Conservation (phyloP, 2,329 filamentous ascomycete genomes). For the Sporothrix variecibatus region DNA sequence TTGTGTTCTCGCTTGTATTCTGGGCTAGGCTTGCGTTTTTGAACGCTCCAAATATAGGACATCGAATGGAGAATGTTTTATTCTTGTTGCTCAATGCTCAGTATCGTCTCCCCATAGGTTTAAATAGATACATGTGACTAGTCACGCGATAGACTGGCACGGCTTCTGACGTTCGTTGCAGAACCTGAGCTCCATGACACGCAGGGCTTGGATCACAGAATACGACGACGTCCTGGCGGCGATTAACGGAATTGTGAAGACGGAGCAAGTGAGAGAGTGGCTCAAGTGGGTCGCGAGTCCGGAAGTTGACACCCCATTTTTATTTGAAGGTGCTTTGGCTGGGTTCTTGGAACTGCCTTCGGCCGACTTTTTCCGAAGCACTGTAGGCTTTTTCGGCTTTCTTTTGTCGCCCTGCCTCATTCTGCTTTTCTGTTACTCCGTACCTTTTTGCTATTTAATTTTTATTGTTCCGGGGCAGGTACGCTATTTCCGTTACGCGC, state of each 20-base stretch:
- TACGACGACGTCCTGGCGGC: not conserved
- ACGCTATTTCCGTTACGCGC: not conserved
- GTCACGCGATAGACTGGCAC: not conserved
- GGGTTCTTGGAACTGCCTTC: not conserved
- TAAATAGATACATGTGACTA: not conserved
- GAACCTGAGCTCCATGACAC: not conserved
- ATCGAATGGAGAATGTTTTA: not conserved
- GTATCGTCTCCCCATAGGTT: not conserved
- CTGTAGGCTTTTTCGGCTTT: not conserved
- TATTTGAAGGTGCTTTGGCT: not conserved
- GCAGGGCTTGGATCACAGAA: not conserved
- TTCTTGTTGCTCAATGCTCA: not conserved
- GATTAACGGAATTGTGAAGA: not conserved
- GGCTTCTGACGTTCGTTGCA: not conserved
- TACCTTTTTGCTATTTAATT: not conserved
- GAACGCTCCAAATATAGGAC: not conserved
- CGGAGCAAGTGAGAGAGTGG: not conserved
- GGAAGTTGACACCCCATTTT: constrained; percentile 13
- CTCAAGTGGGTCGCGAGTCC: not conserved
- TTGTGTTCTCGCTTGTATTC: not conserved
- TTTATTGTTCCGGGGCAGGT: not conserved
- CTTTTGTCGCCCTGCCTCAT: not conserved
- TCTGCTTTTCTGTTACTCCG: not conserved
- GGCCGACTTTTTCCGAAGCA: constrained; percentile 19
- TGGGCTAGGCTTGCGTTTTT: too few relatives aligned